A percentile compares a stretch with the other conserved stretches of the same genome.
Evolutionary conservation across 495 filamentous ascomycete species (phyloP).

Genomic region (Talaromyces trachyspermus): DNA sequence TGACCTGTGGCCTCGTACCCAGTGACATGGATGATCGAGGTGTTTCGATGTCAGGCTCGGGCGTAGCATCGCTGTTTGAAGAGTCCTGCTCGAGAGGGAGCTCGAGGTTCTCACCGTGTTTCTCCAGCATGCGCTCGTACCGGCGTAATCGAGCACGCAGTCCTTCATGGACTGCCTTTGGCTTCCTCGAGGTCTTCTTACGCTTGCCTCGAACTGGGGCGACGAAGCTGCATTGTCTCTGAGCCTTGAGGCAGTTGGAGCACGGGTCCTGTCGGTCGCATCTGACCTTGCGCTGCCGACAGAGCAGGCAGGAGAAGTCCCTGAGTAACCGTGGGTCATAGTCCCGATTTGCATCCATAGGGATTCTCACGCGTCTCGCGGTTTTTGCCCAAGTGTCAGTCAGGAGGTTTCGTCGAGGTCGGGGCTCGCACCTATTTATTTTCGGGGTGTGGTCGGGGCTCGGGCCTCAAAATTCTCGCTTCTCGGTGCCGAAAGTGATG

Average conservation of each 20-base stretch:
- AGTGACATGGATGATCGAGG: background rate
- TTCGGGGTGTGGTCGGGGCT: background rate
- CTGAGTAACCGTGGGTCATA: background rate
- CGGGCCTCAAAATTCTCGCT: background rate
- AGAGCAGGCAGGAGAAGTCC: conserved; percentile 53
- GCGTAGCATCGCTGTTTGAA: background rate
- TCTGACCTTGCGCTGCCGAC: conserved; percentile 59
- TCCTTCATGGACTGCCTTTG: conserved; percentile 13
- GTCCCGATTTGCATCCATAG: background rate
- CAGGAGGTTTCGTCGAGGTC: background rate
- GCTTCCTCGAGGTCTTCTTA: conserved; percentile 7
- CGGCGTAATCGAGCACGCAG: conserved; percentile 17
- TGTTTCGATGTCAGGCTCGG: background rate
- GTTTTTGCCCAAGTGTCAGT: too few relatives aligned
- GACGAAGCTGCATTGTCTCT: conserved; percentile 18
- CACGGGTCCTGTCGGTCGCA: conserved; percentile 61
- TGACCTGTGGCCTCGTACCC: background rate
- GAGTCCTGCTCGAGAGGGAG: background rate
- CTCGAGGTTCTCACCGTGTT: conserved; percentile 22
- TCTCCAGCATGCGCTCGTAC: conserved; percentile 21
- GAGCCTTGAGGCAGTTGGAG: conserved; percentile 56
- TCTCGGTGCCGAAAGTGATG: background rate
- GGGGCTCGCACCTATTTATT: background rate
- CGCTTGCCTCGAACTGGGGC: conserved; percentile 11
- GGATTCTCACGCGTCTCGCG: too few relatives aligned